phyloP scores from a whole-genome alignment of 179 eudicot genomes.

The Kewa caespitosa region DNA sequence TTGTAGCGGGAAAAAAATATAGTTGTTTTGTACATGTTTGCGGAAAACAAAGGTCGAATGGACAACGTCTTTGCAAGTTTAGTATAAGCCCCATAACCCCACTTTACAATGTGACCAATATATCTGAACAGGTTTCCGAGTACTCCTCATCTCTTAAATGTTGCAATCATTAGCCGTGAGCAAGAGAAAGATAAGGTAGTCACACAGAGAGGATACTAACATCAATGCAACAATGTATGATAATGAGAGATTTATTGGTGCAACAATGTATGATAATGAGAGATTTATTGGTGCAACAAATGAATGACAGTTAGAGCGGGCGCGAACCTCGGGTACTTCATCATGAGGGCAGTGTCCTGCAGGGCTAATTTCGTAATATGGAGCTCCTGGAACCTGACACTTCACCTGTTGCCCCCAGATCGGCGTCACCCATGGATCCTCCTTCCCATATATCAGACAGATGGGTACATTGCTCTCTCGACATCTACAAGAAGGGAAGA shows the following conservation, averaged over 20 bases:
- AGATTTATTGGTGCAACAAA: neutral
- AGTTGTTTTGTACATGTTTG: too few species aligned
- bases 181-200: too few species aligned
- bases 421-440: slow-evolving; percentile 97
- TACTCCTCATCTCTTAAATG: too few species aligned
- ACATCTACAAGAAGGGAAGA: slow-evolving; percentile 42
- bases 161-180: too few species aligned
- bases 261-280: slow-evolving; percentile 3
- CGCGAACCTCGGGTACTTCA: slow-evolving; percentile 89
- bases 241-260: neutral
- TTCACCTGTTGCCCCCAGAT: slow-evolving; percentile 85
- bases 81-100: too few species aligned
- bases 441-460: slow-evolving; percentile 88
- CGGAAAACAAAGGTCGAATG: too few species aligned
- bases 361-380: slow-evolving; percentile 89
- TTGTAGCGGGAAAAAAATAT: too few species aligned
- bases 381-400: slow-evolving; percentile 73
- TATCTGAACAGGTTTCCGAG: too few species aligned
- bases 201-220: neutral
- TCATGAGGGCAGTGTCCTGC: slow-evolving; percentile 99
- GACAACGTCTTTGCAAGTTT: too few species aligned
- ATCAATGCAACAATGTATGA: neutral
- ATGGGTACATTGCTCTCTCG: slow-evolving; percentile 54
- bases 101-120: too few species aligned
- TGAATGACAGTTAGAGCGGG: too few species aligned